phyloP scores from a whole-genome alignment of 306 rosid species.

The Dalbergia oliveri region DNA sequence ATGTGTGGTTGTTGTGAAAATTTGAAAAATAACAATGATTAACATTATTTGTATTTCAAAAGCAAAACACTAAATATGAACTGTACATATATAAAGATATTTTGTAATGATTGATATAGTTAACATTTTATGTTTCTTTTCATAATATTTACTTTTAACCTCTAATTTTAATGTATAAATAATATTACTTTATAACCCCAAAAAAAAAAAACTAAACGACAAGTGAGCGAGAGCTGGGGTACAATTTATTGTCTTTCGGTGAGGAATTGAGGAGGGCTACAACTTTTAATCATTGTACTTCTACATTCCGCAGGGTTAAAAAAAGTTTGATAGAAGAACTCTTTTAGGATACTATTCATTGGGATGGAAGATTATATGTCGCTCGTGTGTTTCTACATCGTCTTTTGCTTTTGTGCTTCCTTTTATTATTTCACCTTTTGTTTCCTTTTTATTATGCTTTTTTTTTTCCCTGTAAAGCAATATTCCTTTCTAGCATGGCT shows the following conservation, averaged over 20 bases:
- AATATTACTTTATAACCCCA: too few species aligned
- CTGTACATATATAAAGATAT: too few species aligned
- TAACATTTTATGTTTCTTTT: too few species aligned
- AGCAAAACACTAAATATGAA: too few species aligned
- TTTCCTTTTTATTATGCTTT: constrained; percentile 1
- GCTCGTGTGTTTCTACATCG: constrained; percentile 32
- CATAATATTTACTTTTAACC: too few species aligned
- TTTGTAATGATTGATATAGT: too few species aligned
- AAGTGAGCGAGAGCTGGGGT: constrained; percentile 7
- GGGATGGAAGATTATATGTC: constrained; percentile 41
- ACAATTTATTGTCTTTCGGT: constrained; percentile 49
- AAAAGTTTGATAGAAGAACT: constrained; percentile 3
- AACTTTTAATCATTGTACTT: constrained; percentile 40
- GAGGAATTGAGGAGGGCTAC: constrained; percentile 36
- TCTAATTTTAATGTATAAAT: too few species aligned
- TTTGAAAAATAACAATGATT: too few species aligned
- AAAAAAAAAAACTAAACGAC: constrained; percentile 45
- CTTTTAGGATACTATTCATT: background rate
- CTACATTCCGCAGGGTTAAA: constrained; percentile 28
- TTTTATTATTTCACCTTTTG: background rate
- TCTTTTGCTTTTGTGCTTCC: background rate
- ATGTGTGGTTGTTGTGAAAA: too few species aligned
- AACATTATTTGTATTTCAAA: too few species aligned
- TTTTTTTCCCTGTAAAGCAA: background rate
- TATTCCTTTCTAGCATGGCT: constrained; percentile 7